Base-by-base conservation (phyloP, 371 early-diverging fungal species). In the Mortierella sp. region DNA sequence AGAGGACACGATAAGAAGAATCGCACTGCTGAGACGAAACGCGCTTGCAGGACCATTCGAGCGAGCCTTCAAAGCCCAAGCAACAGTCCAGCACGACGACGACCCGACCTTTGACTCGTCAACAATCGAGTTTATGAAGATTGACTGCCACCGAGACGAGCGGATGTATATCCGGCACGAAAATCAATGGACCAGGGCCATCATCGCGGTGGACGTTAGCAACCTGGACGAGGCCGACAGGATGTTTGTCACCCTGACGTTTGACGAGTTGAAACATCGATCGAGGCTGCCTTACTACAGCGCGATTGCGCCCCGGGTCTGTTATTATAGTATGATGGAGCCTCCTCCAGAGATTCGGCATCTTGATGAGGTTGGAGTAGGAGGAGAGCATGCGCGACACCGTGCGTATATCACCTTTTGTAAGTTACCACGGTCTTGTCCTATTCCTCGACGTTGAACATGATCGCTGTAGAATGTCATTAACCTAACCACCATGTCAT, bases 101-200 rank as follows among this genome's bases (percentile, higher is more conserved):
- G 22, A 61, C 10, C 61, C 22, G 1, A 22, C 8, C 61, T 61
- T 61, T 31, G 34, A 61, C 61, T 39, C 61, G 6, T 19, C 8
- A 7, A 22, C 34, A 2, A 22, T 61, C 39, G 39, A 61, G 7
- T 61, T 61, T 31, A 61, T 61, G 37, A 19, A 22, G 34, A 61
- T 61, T 10, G 61, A 61, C 10, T 31, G 34, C 16, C 61, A 61
- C 39, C 61, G 37, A 19, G 61, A 61, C 61, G 61, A 61, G 61
- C 34, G 61, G 22, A 61, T 61, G 37, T 61, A 61, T 4, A 61
- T 61, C 37, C 37, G 61, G 4, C 61, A 61, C 37, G 34, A 61
- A 19, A 34, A 19, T 22, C 22, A 34, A 16, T 61, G 16, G 8
- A 61, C 61, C 8, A 61, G 19, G 8, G 19, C 19, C 4, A 58